Base-by-base conservation (phyloP, 1,284 basidiomycete genomes). In the Volvariella surrecta region DNA sequence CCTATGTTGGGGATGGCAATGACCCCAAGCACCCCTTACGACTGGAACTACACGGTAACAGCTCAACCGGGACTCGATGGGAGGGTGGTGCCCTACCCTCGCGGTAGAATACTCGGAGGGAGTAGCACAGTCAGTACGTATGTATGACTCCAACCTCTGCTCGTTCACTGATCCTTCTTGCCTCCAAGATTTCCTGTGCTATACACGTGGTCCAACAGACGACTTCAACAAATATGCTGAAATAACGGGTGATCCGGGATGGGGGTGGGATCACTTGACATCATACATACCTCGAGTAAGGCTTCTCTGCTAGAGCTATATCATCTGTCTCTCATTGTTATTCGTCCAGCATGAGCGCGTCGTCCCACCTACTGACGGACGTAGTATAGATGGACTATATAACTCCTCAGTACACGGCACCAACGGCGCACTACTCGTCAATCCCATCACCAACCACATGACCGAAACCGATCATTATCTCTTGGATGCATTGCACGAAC, bases 221-320 rank as follows among this genome's bases (percentile, higher is more conserved):
- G 64, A 70, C 39, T 69, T 55, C 43, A 57, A 70, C 47, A 50
- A 56, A 6, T 60, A 56, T 40, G 66, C 64, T 3, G 47, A 48
- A 1, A 47, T 65, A n/a, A 56, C 63, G 9, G 62, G 59, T 4
- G 67, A 69, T 39, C 8, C 47, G 0, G 58, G 60, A 3, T 70
- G 66, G 67, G 54, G 56, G 3, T 68, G 68, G 67, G 51, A 56
- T 4, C 54, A 50, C 17, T 48, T 70, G 40, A 51, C 52, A 30
- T 51, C 52, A 9, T 67, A 63, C 43, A 52, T 64, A 30, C 47
- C 48, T 18, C 61, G 58, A 49, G 63, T 61, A 34, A 11, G 30
- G 46, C 9, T 24, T 8, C 7, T 39, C 10, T 4, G 13, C 15
- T 18, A 3, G n/a, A 9, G 10, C 8, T 20, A 15, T 18, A 20